Percentiles rank a stretch among this genome's conserved stretches.
Conservation (phyloP, 2,329 filamentous ascomycete species). For the Dothistroma septosporum region DNA sequence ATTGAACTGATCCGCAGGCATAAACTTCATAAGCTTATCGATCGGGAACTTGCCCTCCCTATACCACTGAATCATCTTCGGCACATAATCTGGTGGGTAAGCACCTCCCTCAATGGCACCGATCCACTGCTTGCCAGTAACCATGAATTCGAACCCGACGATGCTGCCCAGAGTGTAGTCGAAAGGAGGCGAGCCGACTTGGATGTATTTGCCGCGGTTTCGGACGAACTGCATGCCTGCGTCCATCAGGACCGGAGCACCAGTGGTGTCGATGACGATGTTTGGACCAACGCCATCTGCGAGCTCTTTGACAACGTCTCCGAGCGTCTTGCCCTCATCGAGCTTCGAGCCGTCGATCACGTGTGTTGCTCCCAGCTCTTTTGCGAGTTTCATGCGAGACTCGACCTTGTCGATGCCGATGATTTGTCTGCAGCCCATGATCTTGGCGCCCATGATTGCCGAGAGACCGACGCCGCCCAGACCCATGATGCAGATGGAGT, state of each 20-base stretch:
- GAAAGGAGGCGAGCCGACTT: conserved; percentile 48
- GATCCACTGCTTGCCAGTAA: conserved; percentile 46
- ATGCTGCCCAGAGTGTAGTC: conserved; percentile 41
- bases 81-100: conserved; percentile 42
- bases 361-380: conserved; percentile 41
- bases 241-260: conserved; percentile 41
- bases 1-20: conserved; percentile 42
- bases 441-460: conserved; percentile 48
- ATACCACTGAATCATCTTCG: conserved; percentile 50
- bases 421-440: conserved; percentile 39
- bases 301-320: conserved; percentile 36
- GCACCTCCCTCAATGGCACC: conserved; percentile 48
- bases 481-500: conserved; percentile 43
- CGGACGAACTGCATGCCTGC: conserved; percentile 43
- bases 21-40: conserved; percentile 45
- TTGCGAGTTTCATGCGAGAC: conserved; percentile 38
- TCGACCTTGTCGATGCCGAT: conserved; percentile 41
- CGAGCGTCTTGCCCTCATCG: conserved; percentile 33
- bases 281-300: conserved; percentile 41
- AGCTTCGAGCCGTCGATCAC: conserved; percentile 37
- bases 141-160: conserved; percentile 46
- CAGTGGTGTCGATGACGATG: conserved; percentile 51
- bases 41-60: conserved; percentile 46
- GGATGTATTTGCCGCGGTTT: conserved; percentile 47
- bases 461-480: conserved; percentile 47